These are phyloP conservation scores for Phalaenopsis aphrodite DNA, from an alignment of 106 monocot genomes.

Conservation along the genomic window DNA sequence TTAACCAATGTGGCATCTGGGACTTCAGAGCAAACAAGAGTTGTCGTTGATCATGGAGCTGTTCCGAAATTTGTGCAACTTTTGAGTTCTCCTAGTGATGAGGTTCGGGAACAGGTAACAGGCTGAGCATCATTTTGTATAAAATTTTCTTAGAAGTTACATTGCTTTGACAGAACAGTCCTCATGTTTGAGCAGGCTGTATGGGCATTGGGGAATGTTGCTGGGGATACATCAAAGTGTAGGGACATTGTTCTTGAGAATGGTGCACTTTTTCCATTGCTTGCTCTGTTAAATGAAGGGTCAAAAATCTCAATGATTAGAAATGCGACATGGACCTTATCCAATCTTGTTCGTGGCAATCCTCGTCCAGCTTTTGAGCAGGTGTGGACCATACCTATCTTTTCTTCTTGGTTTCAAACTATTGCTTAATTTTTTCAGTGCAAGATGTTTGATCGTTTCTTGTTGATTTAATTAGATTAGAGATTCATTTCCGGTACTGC, in stretches of 20 bases:
- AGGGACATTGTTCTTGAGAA: conserved; percentile 45
- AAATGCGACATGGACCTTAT: conserved; percentile 55
- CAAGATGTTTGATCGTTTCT: background rate
- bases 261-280: conserved; percentile 35
- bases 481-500: conserved; percentile 25
- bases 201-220: conserved; percentile 56
- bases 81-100: conserved; percentile 40
- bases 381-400: background rate
- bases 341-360: conserved; percentile 51
- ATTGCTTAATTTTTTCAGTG: background rate
- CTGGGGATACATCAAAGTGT: conserved; percentile 46
- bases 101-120: conserved; percentile 62
- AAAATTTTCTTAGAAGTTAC: background rate
- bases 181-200: conserved; percentile 37
- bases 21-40: conserved; percentile 53
- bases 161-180: background rate
- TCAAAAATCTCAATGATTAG: conserved; percentile 52
- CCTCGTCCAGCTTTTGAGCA: conserved; percentile 43
- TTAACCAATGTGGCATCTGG: conserved; percentile 59
- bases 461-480: conserved; percentile 19
- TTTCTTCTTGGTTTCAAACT: background rate
- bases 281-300: conserved; percentile 39
- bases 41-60: conserved; percentile 48
- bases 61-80: conserved; percentile 52
- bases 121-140: conserved; percentile 13